Percentiles rank a stretch among this genome's conserved stretches.
Conservation (phyloP, 176 grass and related monocot species). For the Musa beccarii region DNA sequence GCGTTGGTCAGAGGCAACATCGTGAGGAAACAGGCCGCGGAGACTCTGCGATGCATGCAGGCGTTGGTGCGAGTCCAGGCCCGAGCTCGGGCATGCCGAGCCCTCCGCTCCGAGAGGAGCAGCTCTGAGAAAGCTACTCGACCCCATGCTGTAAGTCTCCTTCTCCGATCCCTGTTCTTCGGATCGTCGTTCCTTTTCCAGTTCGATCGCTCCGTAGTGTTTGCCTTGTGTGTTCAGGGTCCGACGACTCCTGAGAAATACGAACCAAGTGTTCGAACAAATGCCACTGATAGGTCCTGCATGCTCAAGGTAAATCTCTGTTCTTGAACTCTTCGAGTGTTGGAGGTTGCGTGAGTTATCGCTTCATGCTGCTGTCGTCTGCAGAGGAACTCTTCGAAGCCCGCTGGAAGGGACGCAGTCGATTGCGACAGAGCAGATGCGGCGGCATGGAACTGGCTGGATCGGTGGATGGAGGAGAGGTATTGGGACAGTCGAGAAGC, state of each 20-base stretch:
- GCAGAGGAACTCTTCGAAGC: constrained; percentile 43
- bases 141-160: constrained; percentile 1
- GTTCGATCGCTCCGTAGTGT: neutral
- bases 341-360: too few species aligned
- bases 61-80: constrained; percentile 75
- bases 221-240: constrained; percentile 19
- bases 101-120: constrained; percentile 25
- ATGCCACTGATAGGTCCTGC: constrained; percentile 31
- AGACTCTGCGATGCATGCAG: constrained; percentile 95
- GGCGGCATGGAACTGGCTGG: constrained; percentile 79
- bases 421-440: constrained; percentile 50
- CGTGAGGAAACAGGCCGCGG: constrained; percentile 81
- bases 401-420: constrained; percentile 30
- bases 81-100: constrained; percentile 51
- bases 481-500: constrained; percentile 25
- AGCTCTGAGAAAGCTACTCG: neutral
- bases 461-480: constrained; percentile 81
- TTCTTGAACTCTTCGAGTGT: constrained; percentile 10
- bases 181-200: too few species aligned
- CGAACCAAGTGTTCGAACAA: constrained; percentile 33
- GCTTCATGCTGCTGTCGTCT: neutral
- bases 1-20: constrained; percentile 93
- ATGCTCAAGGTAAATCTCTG: constrained; percentile 46
- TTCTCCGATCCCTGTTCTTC: too few species aligned
- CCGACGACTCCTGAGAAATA: constrained; percentile 65